Conservation (phyloP, 768 basidiomycete genomes). For the Pleurotus tuber-regium region DNA sequence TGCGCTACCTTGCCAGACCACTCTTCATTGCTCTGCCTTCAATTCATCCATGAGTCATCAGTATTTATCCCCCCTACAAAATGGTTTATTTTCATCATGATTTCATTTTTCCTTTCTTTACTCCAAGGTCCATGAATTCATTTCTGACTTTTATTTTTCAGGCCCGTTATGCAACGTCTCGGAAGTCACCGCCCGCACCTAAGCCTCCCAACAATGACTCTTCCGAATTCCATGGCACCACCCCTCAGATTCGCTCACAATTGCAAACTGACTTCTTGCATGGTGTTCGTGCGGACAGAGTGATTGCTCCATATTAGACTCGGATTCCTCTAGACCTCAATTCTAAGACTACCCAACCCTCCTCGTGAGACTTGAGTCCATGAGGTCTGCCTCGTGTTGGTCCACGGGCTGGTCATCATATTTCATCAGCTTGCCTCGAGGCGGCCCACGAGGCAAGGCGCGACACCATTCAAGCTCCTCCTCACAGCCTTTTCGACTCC, state of each 20-base stretch:
- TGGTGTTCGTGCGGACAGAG: too few species aligned
- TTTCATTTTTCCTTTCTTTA: not conserved
- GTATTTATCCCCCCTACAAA: too few species aligned
- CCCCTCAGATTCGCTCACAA: too few species aligned
- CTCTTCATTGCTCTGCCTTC: too few species aligned
- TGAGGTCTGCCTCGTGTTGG: slow-evolving; percentile 5
- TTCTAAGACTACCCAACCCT: not conserved
- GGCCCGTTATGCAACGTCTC: not conserved
- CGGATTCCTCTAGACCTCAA: too few species aligned
- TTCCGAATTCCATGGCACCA: too few species aligned
- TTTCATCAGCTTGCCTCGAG: slow-evolving; percentile 9
- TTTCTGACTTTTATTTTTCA: slow-evolving; percentile 7
- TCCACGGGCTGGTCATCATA: slow-evolving; percentile 5
- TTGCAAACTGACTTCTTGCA: too few species aligned
- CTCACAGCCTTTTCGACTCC: slow-evolving; percentile 3
- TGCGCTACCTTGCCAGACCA: too few species aligned
- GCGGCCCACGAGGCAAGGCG: slow-evolving; percentile 8
- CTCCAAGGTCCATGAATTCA: slow-evolving; percentile 1
- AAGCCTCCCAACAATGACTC: too few species aligned
- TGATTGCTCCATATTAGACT: too few species aligned
- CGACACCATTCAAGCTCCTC: not conserved
- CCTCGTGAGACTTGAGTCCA: slow-evolving; percentile 2
- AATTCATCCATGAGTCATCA: too few species aligned
- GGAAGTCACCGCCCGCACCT: not conserved
- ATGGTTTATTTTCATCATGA: not conserved